phyloP scores from a whole-genome alignment of 225 moss, liverwort and hornwort genomes.

The Ulota crispa region DNA sequence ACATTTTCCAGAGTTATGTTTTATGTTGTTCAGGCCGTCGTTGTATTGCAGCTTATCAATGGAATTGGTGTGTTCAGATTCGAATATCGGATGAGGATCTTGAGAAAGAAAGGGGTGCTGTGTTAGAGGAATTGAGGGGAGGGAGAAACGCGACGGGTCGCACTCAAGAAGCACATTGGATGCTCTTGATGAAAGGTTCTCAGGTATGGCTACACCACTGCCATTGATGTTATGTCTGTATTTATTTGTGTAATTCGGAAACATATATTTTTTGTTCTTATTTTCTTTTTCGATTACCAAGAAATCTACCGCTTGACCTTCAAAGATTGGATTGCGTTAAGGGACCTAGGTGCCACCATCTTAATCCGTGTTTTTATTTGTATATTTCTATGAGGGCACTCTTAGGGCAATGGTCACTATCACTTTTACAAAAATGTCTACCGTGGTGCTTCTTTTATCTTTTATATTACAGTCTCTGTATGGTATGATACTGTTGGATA shows the following conservation, averaged over 20 bases:
- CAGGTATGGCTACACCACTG: constrained; percentile 51
- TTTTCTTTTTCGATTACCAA: neutral
- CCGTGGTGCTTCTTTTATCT: neutral
- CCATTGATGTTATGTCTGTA: constrained; percentile 10
- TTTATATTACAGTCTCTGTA: neutral
- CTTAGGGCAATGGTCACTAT: neutral
- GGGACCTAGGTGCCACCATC: neutral
- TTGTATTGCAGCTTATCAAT: constrained; percentile 22
- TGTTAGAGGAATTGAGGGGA: constrained; percentile 86
- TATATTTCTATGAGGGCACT: neutral
- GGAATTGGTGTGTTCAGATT: constrained; percentile 56
- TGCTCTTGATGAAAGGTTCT: constrained; percentile 92
- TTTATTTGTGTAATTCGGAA: neutral
- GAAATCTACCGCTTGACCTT: neutral
- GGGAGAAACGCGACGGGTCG: constrained; percentile 88
- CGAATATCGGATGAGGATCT: constrained; percentile 93
- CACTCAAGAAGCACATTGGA: constrained; percentile 94
- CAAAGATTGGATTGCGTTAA: neutral
- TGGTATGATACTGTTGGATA: neutral
- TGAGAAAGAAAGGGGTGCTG: constrained; percentile 96
- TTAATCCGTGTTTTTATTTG: neutral
- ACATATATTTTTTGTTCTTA: neutral
- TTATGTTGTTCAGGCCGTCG: constrained; percentile 1
- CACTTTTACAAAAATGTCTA: neutral
- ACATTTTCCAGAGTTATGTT: neutral